Percentiles rank a stretch among this genome's conserved stretches.
These are phyloP conservation scores for Viridothelium virens DNA, from an alignment of 495 filamentous ascomycete species.

Conservation along the genomic window DNA sequence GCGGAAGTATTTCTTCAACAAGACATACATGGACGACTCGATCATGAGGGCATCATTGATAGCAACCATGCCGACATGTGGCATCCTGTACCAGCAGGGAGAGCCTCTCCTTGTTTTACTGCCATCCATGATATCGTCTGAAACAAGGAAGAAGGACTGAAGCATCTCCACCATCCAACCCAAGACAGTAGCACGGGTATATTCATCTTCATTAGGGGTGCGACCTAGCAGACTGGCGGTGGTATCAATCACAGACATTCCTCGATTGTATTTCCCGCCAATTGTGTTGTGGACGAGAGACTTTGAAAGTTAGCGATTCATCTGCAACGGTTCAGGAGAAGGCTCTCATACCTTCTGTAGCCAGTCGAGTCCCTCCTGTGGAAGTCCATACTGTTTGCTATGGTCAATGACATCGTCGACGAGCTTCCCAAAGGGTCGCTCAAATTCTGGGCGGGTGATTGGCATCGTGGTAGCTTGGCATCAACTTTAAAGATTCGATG, in stretches of 20 bases:
- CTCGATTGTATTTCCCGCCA: conserved; percentile 96
- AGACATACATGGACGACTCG: conserved; percentile 77
- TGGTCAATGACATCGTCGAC: conserved; percentile 68
- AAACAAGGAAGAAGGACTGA: conserved; percentile 97
- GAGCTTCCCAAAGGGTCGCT: conserved; percentile 74
- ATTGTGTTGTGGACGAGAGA: conserved; percentile 69
- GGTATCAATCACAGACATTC: conserved; percentile 94
- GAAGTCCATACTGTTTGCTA: conserved; percentile 70
- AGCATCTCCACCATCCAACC: conserved; percentile 97
- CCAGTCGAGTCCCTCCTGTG: conserved; percentile 77
- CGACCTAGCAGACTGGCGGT: conserved; percentile 66
- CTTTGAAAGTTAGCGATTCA: conserved; percentile 17
- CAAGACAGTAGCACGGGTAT: conserved; percentile 72
- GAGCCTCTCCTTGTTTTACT: conserved; percentile 86
- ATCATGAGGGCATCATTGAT: conserved; percentile 99
- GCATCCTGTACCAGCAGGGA: conserved; percentile 91
- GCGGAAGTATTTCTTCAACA: conserved; percentile 89
- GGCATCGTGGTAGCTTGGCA: conserved; percentile 27
- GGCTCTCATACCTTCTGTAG: conserved; percentile 59
- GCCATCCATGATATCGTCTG: conserved; percentile 96
- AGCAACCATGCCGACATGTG: conserved; percentile 82
- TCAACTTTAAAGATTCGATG: background rate
- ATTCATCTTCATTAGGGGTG: conserved; percentile 67
- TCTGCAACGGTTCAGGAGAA: background rate
- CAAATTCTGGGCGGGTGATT: conserved; percentile 75